Evolutionary conservation across 1,284 basidiomycete genomes (phyloP).

Genomic region (Mrakiaceae sp.): DNA sequence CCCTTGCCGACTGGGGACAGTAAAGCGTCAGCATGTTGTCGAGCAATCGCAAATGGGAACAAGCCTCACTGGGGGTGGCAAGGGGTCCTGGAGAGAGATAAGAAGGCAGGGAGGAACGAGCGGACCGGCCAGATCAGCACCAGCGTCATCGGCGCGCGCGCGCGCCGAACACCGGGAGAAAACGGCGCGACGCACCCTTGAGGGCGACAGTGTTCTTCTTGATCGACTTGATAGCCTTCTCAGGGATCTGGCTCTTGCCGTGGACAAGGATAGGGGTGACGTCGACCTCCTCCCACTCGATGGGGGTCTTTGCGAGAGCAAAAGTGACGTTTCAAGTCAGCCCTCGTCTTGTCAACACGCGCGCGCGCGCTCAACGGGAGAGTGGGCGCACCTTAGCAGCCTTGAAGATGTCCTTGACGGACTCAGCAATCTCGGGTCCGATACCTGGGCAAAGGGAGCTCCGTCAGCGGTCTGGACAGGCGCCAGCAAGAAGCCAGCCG

Average conservation of each 20-base stretch:
- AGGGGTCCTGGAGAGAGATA: slow-evolving; percentile 46
- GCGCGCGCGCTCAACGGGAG: too few species aligned
- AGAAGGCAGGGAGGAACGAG: neutral
- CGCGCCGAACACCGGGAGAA: neutral
- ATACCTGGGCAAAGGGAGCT: slow-evolving; percentile 40
- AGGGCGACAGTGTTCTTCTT: slow-evolving; percentile 96
- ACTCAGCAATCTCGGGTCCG: slow-evolving; percentile 95
- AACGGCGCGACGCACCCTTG: slow-evolving; percentile 54
- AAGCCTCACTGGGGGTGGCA: slow-evolving; percentile 71
- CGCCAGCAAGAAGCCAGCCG: slow-evolving; percentile 3
- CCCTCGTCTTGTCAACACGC: too few species aligned
- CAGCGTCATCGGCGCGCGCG: neutral
- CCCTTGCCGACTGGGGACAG: slow-evolving; percentile 80
- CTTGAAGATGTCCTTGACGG: slow-evolving; percentile 85
- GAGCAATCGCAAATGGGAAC: neutral
- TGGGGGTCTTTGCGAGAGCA: slow-evolving; percentile 58
- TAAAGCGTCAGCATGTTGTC: neutral
- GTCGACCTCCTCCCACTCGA: slow-evolving; percentile 97
- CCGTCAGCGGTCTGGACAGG: too few species aligned
- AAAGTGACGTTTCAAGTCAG: neutral
- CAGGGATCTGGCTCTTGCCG: slow-evolving; percentile 95
- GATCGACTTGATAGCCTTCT: slow-evolving; percentile 78
- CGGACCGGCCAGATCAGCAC: neutral
- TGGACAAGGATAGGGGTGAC: slow-evolving; percentile 88
- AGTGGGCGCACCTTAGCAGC: slow-evolving; percentile 56